A percentile compares a stretch with the other conserved stretches of the same genome.
Conservation (phyloP, 257 asterid genomes). For the Plantago major region DNA sequence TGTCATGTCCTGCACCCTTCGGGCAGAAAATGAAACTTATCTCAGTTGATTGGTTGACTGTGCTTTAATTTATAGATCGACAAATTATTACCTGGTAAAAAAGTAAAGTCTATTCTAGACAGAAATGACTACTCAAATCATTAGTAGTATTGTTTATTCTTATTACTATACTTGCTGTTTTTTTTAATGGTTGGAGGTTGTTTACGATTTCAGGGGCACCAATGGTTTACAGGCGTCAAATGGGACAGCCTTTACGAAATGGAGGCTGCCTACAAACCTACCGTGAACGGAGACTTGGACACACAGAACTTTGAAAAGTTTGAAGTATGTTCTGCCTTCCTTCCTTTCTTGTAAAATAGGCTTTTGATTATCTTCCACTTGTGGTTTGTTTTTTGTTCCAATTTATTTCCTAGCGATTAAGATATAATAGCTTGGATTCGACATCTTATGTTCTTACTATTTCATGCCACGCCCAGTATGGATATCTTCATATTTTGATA, state of each 20-base stretch:
- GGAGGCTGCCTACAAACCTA: slow-evolving; percentile 95
- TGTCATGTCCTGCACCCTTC: not conserved
- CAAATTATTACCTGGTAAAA: too few species aligned
- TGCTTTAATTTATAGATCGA: too few species aligned
- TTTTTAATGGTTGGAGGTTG: not conserved
- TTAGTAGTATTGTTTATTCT: too few species aligned
- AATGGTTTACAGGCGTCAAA: slow-evolving; percentile 68
- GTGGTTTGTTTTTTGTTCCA: too few species aligned
- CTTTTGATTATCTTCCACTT: not conserved
- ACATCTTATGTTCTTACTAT: too few species aligned
- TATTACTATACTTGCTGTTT: not conserved
- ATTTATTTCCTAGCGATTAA: too few species aligned
- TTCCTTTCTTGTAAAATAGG: not conserved
- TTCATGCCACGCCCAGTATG: not conserved
- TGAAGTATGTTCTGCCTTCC: slow-evolving; percentile 27
- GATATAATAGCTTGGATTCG: too few species aligned
- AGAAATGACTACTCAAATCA: too few species aligned
- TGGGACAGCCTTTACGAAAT: slow-evolving; percentile 90
- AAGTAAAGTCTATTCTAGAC: too few species aligned
- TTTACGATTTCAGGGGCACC: slow-evolving; percentile 63
- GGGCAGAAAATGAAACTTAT: not conserved
- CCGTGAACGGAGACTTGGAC: slow-evolving; percentile 80
- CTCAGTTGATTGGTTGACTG: not conserved
- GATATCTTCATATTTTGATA: not conserved
- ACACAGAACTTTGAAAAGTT: slow-evolving; percentile 95